These are phyloP conservation scores for Mollisia scopiformis DNA, from an alignment of 2,329 filamentous ascomycete genomes.

Conservation along the genomic window DNA sequence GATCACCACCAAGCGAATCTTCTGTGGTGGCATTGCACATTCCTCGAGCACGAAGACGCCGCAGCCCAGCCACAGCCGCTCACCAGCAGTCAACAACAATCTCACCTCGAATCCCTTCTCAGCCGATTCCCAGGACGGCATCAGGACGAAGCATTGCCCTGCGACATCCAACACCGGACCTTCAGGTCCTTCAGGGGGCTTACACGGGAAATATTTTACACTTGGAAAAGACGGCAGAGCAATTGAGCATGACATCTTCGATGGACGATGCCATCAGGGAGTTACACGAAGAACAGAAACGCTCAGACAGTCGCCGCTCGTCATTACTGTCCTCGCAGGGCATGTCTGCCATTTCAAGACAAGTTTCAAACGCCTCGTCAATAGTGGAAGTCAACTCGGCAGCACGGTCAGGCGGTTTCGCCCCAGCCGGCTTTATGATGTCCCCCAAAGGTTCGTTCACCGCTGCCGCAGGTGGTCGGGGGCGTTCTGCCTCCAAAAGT, in stretches of 20 bases:
- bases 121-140: constrained; percentile 30
- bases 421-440: constrained; percentile 68
- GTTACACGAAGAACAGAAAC: constrained; percentile 71
- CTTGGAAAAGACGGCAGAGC: constrained; percentile 76
- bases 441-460: constrained; percentile 65
- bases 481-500: constrained; percentile 58
- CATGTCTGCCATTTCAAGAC: constrained; percentile 38
- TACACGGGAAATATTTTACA: constrained; percentile 70
- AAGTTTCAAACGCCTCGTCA: constrained; percentile 56
- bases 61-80: constrained; percentile 22
- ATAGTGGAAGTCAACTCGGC: constrained; percentile 71
- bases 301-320: constrained; percentile 67
- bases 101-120: constrained; percentile 15
- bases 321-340: constrained; percentile 57
- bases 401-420: constrained; percentile 71
- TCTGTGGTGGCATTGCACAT: constrained; percentile 17
- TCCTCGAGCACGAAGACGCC: constrained; percentile 17
- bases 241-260: constrained; percentile 71
- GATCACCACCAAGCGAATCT: constrained; percentile 3
- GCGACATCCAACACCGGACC: constrained; percentile 64
- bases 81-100: constrained; percentile 7
- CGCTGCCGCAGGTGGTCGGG: constrained; percentile 47
- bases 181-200: constrained; percentile 62
- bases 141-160: constrained; percentile 38
- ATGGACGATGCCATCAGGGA: constrained; percentile 79